Evolutionary conservation across 2,329 filamentous ascomycete species (phyloP), one percentile per base, ranked within the genome.

Genomic region (Sporothrix pseudoabietina): DNA sequence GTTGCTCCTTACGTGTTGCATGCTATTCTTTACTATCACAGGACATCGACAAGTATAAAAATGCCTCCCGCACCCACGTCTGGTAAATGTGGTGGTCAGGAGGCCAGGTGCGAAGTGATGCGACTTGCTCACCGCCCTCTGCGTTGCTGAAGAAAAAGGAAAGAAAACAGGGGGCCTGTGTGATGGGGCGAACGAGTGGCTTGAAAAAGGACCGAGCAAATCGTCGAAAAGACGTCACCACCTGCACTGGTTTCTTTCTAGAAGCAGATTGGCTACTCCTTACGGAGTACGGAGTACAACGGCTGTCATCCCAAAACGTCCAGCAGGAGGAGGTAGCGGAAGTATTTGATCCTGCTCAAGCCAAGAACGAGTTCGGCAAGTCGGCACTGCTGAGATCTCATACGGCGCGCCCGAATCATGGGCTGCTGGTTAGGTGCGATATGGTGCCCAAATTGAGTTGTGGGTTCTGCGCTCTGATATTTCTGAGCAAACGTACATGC

Each of bases 221-320:
- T 41, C 47, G 66, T 69, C 32, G 66, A 19, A 57, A 66, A 44
- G 61, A 57, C 47, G 49, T 55, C 49, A 66, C 35, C 39, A 39
- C 55, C 16, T 71, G 52, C 49, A 30, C 30, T 52, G 19, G 52
- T 57, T 54, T 71, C 55, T 71, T 66, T 66, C 47, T 30, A 22
- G 71, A 52, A 57, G 30, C 22, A 44, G 44, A 32, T 39, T 47
- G 49, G 71, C 26, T 22, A 35, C 35, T 35, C 35, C 35, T 26
- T 26, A 26, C 26, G 26, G 26, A 26, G 26, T 26, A 26, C 26
- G 35, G 1, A 2, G 4, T 35, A 26, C 14, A 9, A 61, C 41
- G 41, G 52, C 57, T 71, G 22, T 35, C 22, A 39, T 49, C n/a
- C 41, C 44, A 49, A 41, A 47, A 66, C 12, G 22, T 3, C 35